phyloP scores from a whole-genome alignment of 2,329 filamentous ascomycete genomes.

The Aquanectria penicillioides region DNA sequence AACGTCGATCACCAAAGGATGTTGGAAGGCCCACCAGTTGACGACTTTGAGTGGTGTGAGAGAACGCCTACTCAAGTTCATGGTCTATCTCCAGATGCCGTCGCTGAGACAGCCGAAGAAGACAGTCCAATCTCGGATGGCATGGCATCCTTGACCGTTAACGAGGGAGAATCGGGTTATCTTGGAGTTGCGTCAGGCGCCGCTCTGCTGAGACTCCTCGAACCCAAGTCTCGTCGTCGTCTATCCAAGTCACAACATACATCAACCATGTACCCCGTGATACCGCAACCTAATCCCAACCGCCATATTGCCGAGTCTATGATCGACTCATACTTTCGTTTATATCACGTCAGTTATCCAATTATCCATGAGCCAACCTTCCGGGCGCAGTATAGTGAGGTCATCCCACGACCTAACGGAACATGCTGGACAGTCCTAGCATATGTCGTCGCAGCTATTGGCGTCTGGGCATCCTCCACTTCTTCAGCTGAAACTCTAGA shows the following conservation, averaged over 20 bases:
- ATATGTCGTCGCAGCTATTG: constrained; percentile 50
- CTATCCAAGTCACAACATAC: constrained; percentile 26
- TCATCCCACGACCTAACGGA: constrained; percentile 46
- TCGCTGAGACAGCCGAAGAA: constrained; percentile 26
- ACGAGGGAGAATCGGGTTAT: constrained; percentile 53
- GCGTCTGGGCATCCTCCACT: constrained; percentile 46
- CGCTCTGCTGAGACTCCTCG: constrained; percentile 52
- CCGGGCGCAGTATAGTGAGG: constrained; percentile 48
- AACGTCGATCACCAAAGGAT: constrained; percentile 35
- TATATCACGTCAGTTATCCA: constrained; percentile 57
- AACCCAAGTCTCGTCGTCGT: constrained; percentile 42
- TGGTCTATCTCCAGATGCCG: constrained; percentile 37
- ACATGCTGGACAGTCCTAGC: constrained; percentile 44
- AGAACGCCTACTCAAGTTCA: constrained; percentile 41
- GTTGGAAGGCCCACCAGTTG: constrained; percentile 46
- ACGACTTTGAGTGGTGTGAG: constrained; percentile 52
- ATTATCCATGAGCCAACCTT: constrained; percentile 59
- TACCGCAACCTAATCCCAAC: constrained; percentile 46
- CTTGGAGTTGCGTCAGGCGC: constrained; percentile 57
- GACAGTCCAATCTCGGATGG: constrained; percentile 48
- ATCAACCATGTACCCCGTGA: constrained; percentile 24
- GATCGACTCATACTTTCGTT: constrained; percentile 50
- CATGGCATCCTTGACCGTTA: constrained; percentile 50
- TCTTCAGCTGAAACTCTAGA: constrained; percentile 35
- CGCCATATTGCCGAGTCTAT: constrained; percentile 46